Conservation (phyloP, 2,329 filamentous ascomycete species). For the Pyricularia sp. region DNA sequence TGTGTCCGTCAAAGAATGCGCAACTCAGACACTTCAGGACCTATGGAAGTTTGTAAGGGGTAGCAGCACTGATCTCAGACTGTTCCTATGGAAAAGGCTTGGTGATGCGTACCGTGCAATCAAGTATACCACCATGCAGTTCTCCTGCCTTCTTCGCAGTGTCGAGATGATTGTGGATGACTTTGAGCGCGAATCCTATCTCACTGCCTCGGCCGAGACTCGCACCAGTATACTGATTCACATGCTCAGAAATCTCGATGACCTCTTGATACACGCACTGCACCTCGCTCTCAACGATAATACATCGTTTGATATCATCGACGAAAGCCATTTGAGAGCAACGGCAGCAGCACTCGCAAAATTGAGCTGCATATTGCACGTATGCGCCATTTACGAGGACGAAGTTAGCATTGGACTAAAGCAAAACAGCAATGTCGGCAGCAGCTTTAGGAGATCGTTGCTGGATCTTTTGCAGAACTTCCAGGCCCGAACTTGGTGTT, state of each 20-base stretch:
- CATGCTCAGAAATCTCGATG: slow-evolving; percentile 71
- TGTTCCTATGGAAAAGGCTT: slow-evolving; percentile 88
- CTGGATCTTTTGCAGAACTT: slow-evolving; percentile 73
- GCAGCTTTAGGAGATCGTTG: background rate
- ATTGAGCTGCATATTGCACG: slow-evolving; percentile 67
- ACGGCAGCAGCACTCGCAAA: slow-evolving; percentile 65
- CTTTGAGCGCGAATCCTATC: slow-evolving; percentile 53
- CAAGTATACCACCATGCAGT: slow-evolving; percentile 75
- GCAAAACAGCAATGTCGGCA: slow-evolving; percentile 16
- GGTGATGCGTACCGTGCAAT: slow-evolving; percentile 82
- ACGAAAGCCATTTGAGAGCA: slow-evolving; percentile 65
- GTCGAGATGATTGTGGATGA: slow-evolving; percentile 71
- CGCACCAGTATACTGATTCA: slow-evolving; percentile 62
- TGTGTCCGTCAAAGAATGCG: slow-evolving; percentile 38
- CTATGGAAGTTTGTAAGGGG: slow-evolving; percentile 77
- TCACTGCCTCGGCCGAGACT: slow-evolving; percentile 47
- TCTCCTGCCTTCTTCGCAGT: slow-evolving; percentile 77
- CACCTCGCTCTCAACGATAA: slow-evolving; percentile 57
- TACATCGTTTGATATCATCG: slow-evolving; percentile 72
- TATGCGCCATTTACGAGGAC: slow-evolving; percentile 75
- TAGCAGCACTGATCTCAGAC: slow-evolving; percentile 70
- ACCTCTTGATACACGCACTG: slow-evolving; percentile 64
- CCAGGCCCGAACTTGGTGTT: slow-evolving; percentile 78
- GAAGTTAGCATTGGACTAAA: slow-evolving; percentile 70
- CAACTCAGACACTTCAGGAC: slow-evolving; percentile 55